Evolutionary conservation across 2,329 filamentous ascomycete species (phyloP), one percentile per base, ranked within the genome.

Genomic region (Pseudovirgaria hyperparasitica): DNA sequence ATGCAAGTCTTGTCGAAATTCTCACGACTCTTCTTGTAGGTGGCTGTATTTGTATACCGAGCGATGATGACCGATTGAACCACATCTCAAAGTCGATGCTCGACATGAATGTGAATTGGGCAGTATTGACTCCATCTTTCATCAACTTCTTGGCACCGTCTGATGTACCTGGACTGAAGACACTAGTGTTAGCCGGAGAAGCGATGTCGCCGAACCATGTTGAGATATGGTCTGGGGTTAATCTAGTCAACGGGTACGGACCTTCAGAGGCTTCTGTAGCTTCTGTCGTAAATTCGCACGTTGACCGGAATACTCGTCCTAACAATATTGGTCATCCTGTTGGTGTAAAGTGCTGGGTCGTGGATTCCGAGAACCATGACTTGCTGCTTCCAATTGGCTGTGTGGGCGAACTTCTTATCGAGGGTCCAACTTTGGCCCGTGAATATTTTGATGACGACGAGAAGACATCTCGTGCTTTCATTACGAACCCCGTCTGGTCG

Each of bases 391-490:
- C 51, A 1, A 32, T 50, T 7, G 50, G 72, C 2, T 45, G 42
- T 5, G 48, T 50, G 26, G 51, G 50, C 10, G 72, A 77, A 40
- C 52, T 77, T 2, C 58, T 74, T 4, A 64, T 77, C 18, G 70
- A 75, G 37, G 70, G 70, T 0, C 65, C 67, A 0, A 67, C 55
- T 16, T 49, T 62, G 6, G 56, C 54, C 1, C 45, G 48, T 21
- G 50, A 50, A 5, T 54, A 54, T 16, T 28, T 54, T 12, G 46
- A 51, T 26, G 51, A 54, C 27, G 44, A 45, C 3, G 36, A 39
- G 4, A 54, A 54, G 27, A 54, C 51, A 3, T 43, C 43, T 2
- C 48, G 51, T 15, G 47, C 52, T 1, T 56, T 53, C 31, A 50
- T 55, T 26, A 6, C 35, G 41, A 8, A 35, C 48, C 11, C 52